A percentile compares a stretch with the other conserved stretches of the same genome.
Conservation (phyloP, 1,284 basidiomycete genomes). For the Schizophyllum amplum region DNA sequence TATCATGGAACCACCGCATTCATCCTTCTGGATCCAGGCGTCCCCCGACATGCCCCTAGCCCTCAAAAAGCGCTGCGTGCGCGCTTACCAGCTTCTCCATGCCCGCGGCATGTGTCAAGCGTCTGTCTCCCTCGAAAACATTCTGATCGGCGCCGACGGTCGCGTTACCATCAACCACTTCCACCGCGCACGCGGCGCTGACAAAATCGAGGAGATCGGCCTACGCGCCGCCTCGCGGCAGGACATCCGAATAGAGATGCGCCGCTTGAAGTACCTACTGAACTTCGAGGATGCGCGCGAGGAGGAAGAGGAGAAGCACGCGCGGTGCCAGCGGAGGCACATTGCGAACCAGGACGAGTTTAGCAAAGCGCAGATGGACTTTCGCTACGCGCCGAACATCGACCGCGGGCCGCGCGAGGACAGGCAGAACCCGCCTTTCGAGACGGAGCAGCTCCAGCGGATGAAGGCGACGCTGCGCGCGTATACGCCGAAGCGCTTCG, state of each 20-base stretch:
- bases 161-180: slow-evolving; percentile 52
- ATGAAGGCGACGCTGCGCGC: not conserved
- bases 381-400: not conserved
- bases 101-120: slow-evolving; percentile 42
- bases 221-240: slow-evolving; percentile 28
- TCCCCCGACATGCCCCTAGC: slow-evolving; percentile 41
- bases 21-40: slow-evolving; percentile 49
- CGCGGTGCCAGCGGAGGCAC: not conserved
- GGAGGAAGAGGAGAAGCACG: slow-evolving; percentile 13
- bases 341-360: not conserved
- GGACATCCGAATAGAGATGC: slow-evolving; percentile 44
- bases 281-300: slow-evolving; percentile 24
- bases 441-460: not conserved
- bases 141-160: slow-evolving; percentile 50
- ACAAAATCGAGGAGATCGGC: slow-evolving; percentile 27
- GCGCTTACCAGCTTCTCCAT: slow-evolving; percentile 42
- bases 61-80: slow-evolving; percentile 40
- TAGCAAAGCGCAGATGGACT: not conserved
- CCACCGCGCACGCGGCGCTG: slow-evolving; percentile 33
- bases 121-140: slow-evolving; percentile 40
- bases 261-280: slow-evolving; percentile 46
- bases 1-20: slow-evolving; percentile 45
- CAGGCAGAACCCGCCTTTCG: not conserved
- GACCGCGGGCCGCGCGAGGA: not conserved
- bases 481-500: slow-evolving; percentile 13